Evolutionary conservation across 2,329 filamentous ascomycete species (phyloP).

Genomic region (Escovopsis weberi): DNA sequence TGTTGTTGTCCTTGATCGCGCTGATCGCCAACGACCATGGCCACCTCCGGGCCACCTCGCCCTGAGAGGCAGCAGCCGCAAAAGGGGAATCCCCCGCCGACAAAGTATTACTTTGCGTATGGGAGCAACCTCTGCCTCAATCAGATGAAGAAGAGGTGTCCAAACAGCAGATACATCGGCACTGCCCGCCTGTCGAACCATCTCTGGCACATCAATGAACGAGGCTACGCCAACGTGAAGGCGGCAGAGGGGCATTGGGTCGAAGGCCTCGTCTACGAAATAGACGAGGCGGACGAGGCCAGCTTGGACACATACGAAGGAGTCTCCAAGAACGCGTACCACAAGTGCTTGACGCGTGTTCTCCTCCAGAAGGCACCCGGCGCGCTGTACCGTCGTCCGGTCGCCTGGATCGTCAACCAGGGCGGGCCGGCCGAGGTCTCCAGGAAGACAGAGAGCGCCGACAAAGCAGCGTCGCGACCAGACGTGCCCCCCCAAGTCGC

Average conservation of each 20-base stretch:
- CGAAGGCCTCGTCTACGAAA: constrained; percentile 27
- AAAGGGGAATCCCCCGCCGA: constrained; percentile 9
- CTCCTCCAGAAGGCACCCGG: constrained; percentile 18
- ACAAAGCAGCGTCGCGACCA: constrained; percentile 3
- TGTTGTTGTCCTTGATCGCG: neutral
- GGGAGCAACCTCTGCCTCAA: constrained; percentile 30
- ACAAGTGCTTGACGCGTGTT: constrained; percentile 20
- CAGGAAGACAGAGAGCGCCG: constrained; percentile 9
- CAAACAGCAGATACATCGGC: constrained; percentile 25
- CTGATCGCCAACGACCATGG: neutral
- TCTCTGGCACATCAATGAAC: constrained; percentile 32
- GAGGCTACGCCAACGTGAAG: constrained; percentile 30
- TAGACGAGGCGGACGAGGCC: constrained; percentile 22
- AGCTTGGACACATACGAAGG: constrained; percentile 27
- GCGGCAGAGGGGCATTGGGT: constrained; percentile 20
- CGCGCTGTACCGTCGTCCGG: constrained; percentile 21
- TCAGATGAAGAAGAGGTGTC: constrained; percentile 31
- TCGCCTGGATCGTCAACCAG: constrained; percentile 23
- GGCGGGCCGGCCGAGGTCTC: constrained; percentile 18
- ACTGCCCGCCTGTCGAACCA: constrained; percentile 23
- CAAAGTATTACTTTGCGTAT: constrained; percentile 30
- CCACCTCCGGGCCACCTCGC: constrained; percentile 2
- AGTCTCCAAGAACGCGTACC: constrained; percentile 24
- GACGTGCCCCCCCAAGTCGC: constrained; percentile 13
- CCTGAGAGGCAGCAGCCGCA: constrained; percentile 6